These are phyloP conservation scores for Penicillium malachiteum DNA, from an alignment of 495 filamentous ascomycete species.

Conservation along the genomic window DNA sequence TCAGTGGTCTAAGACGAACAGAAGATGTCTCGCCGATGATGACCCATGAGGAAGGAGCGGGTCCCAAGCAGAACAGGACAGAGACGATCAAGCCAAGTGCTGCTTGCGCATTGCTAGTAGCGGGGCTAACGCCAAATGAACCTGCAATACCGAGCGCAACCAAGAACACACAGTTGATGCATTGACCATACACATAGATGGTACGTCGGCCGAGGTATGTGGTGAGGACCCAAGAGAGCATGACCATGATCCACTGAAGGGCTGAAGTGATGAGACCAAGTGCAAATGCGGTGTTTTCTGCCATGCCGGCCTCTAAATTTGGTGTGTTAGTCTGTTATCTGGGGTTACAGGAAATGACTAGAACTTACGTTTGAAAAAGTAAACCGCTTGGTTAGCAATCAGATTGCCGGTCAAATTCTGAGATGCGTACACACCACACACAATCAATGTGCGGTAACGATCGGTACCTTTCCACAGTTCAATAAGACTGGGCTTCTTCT, in stretches of 20 bases:
- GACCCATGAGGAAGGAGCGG: constrained; percentile 54
- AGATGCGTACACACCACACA: constrained; percentile 55
- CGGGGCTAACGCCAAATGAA: constrained; percentile 32
- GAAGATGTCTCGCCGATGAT: constrained; percentile 59
- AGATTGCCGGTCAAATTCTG: constrained; percentile 6
- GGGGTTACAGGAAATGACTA: constrained; percentile 35
- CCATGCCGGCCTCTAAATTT: constrained; percentile 33
- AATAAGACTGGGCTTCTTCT: constrained; percentile 56
- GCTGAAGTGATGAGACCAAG: constrained; percentile 28
- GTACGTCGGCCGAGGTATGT: constrained; percentile 52
- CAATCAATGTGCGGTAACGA: constrained; percentile 70
- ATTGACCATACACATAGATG: constrained; percentile 51
- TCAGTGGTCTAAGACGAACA: constrained; percentile 55
- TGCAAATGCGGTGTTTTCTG: constrained; percentile 26
- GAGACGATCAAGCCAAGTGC: constrained; percentile 56
- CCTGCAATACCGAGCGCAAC: constrained; percentile 49
- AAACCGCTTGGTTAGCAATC: constrained; percentile 53
- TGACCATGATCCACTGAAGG: constrained; percentile 51
- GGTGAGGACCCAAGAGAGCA: constrained; percentile 43
- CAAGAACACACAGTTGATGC: constrained; percentile 36
- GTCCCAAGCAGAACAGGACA: constrained; percentile 52
- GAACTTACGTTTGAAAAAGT: constrained; percentile 60
- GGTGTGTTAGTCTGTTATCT: constrained; percentile 20
- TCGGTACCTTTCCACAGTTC: constrained; percentile 76
- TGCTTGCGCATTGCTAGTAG: constrained; percentile 47